Conservation (phyloP, 1,139 yeast genomes). For the Candida labiduridarum region DNA sequence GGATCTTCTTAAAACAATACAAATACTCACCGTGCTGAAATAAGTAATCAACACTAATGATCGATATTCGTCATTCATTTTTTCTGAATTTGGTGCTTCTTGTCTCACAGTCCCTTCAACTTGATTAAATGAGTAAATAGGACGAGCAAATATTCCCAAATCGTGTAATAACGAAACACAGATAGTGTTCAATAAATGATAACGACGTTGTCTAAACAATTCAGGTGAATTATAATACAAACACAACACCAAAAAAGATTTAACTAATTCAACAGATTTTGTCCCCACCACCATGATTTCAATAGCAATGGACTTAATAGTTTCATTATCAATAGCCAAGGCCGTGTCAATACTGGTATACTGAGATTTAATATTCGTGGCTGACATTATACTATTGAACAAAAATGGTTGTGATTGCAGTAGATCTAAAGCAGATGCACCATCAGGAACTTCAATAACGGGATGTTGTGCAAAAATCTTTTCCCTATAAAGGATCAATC, state of each 20-base stretch:
- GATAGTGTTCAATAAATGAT: slow-evolving; percentile 66
- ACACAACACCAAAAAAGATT: slow-evolving; percentile 60
- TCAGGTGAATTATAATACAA: slow-evolving; percentile 88
- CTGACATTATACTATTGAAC: slow-evolving; percentile 66
- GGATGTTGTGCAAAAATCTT: slow-evolving; percentile 50
- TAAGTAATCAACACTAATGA: slow-evolving; percentile 52
- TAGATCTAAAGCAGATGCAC: slow-evolving; percentile 48
- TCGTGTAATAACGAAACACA: slow-evolving; percentile 76
- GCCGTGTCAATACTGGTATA: slow-evolving; percentile 34
- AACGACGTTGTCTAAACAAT: slow-evolving; percentile 74
- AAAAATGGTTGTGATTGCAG: slow-evolving; percentile 58
- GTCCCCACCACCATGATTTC: slow-evolving; percentile 74
- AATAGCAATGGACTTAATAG: slow-evolving; percentile 57
- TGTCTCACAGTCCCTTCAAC: slow-evolving; percentile 35
- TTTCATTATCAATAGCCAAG: slow-evolving; percentile 54
- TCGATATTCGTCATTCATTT: slow-evolving; percentile 24
- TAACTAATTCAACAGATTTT: slow-evolving; percentile 69
- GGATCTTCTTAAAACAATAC: slow-evolving; percentile 55
- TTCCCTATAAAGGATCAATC: slow-evolving; percentile 46
- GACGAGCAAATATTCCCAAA: slow-evolving; percentile 65
- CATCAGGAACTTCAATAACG: slow-evolving; percentile 52
- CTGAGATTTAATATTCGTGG: slow-evolving; percentile 49
- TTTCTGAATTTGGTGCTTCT: slow-evolving; percentile 12
- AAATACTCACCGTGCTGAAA: slow-evolving; percentile 52
- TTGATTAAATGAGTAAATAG: slow-evolving; percentile 37